Percentiles rank a stretch among this genome's conserved stretches.
Conservation (phyloP, 306 rosid species). For the Betula pendula region DNA sequence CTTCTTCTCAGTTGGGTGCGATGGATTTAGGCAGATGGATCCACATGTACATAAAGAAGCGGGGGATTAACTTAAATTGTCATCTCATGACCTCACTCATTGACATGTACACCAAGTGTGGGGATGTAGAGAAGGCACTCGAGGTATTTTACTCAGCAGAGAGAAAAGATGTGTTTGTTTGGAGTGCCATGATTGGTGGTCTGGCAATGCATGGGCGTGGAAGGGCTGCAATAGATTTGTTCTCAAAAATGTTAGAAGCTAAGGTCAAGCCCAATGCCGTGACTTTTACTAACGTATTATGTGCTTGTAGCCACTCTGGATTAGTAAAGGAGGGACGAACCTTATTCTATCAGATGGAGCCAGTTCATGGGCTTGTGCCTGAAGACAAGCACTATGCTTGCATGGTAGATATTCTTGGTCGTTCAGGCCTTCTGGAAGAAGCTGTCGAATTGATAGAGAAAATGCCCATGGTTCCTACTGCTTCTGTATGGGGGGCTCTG, state of each 20-base stretch:
- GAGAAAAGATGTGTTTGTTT: slow-evolving; percentile 57
- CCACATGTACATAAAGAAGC: slow-evolving; percentile 51
- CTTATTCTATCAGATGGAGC: slow-evolving; percentile 56
- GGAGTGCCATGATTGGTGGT: slow-evolving; percentile 71
- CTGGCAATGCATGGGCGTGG: slow-evolving; percentile 69
- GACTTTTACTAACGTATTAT: slow-evolving; percentile 57
- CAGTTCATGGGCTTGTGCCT: slow-evolving; percentile 50
- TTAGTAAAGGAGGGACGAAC: slow-evolving; percentile 48
- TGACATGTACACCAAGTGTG: slow-evolving; percentile 72
- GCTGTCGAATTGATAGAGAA: slow-evolving; percentile 44
- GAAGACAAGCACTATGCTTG: slow-evolving; percentile 57
- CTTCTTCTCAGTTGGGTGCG: slow-evolving; percentile 66
- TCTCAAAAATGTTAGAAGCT: slow-evolving; percentile 51
- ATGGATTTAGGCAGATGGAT: slow-evolving; percentile 65
- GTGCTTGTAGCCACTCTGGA: slow-evolving; percentile 66
- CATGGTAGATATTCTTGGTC: slow-evolving; percentile 58
- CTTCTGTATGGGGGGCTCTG: slow-evolving; percentile 59
- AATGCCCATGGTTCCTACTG: slow-evolving; percentile 50
- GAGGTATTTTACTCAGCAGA: slow-evolving; percentile 46
- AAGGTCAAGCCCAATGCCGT: slow-evolving; percentile 60
- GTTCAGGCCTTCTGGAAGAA: slow-evolving; percentile 54
- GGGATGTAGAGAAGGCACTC: slow-evolving; percentile 55
- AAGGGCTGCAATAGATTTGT: slow-evolving; percentile 47
- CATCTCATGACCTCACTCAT: slow-evolving; percentile 57
- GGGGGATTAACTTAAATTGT: slow-evolving; percentile 42